Evolutionary conservation across 2,329 filamentous ascomycete species (phyloP).

Genomic region (Didymella arachidicola): DNA sequence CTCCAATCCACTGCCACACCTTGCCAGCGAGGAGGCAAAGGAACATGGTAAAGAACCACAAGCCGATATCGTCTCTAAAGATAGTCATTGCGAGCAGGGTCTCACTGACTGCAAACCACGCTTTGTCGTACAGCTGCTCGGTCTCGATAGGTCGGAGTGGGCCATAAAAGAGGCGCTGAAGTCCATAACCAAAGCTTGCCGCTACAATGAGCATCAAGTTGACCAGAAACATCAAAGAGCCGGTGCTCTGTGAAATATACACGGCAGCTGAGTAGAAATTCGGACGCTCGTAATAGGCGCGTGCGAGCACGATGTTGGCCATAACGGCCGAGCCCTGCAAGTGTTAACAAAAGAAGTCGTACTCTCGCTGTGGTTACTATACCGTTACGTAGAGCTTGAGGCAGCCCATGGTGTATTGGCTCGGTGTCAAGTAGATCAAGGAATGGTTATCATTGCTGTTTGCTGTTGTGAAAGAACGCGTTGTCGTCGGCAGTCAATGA

Average conservation of each 20-base stretch:
- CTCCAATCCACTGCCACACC: conserved; percentile 98
- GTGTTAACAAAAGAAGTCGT: conserved; percentile 27
- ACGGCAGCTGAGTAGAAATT: conserved; percentile 99
- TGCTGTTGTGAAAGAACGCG: conserved; percentile 8
- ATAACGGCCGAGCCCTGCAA: conserved; percentile 74
- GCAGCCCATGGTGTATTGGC: conserved; percentile 40
- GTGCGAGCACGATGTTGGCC: conserved; percentile 82
- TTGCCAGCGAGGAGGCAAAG: conserved; percentile 90
- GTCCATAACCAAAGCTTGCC: conserved; percentile 79
- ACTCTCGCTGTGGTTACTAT: conserved; percentile 8
- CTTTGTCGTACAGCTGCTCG: conserved; percentile 96
- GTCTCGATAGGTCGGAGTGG: conserved; percentile 90
- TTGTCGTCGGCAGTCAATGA: conserved; percentile 5
- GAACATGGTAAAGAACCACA: conserved; percentile 97
- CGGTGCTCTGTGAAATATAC: conserved; percentile 94
- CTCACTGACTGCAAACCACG: conserved; percentile 97
- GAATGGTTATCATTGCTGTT: conserved; percentile 24
- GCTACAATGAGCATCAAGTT: conserved; percentile 88
- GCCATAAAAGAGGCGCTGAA: conserved; percentile 91
- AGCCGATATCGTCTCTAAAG: conserved; percentile 92
- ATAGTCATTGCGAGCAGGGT: conserved; percentile 98
- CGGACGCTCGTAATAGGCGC: conserved; percentile 90
- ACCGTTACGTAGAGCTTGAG: conserved; percentile 48
- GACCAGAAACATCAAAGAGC: conserved; percentile 91
- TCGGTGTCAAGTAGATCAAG: conserved; percentile 18